These are phyloP conservation scores for Ophioceras dolichostomum DNA, from an alignment of 2,329 filamentous ascomycete species.

Conservation along the genomic window DNA sequence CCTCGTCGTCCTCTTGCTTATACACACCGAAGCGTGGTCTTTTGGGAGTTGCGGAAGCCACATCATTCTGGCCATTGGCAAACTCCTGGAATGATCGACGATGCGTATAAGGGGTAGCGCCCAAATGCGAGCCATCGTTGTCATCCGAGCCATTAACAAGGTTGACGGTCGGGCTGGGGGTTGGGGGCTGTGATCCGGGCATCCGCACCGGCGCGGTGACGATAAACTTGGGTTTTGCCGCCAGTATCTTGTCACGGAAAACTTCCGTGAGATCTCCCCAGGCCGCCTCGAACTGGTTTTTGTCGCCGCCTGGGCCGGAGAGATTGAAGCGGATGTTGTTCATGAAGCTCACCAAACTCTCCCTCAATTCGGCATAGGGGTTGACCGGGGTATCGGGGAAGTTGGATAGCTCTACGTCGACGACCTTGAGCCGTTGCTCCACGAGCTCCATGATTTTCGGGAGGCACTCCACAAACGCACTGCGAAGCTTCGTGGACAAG, in stretches of 20 bases:
- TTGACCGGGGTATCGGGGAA: conserved; percentile 59
- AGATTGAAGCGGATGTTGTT: conserved; percentile 39
- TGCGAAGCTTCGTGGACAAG: conserved; percentile 37
- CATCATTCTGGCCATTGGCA: conserved; percentile 5
- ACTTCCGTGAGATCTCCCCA: conserved; percentile 34
- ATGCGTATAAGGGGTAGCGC: conserved; percentile 1
- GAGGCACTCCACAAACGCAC: conserved; percentile 34
- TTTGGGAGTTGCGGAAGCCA: not conserved
- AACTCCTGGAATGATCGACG: conserved; percentile 7
- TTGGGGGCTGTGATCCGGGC: not conserved
- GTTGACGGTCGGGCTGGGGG: not conserved
- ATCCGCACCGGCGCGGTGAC: conserved; percentile 16
- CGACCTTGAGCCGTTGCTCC: conserved; percentile 30
- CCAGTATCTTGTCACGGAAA: conserved; percentile 35
- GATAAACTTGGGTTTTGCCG: conserved; percentile 33
- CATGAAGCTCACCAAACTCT: conserved; percentile 46
- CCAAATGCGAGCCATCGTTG: not conserved
- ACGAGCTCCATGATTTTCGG: conserved; percentile 37
- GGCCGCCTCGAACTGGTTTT: conserved; percentile 28
- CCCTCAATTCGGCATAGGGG: conserved; percentile 51
- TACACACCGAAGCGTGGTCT: conserved; percentile 7
- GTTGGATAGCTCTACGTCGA: conserved; percentile 39
- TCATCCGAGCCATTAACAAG: conserved; percentile 5
- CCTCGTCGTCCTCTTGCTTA: conserved; percentile 11
- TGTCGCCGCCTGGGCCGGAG: conserved; percentile 21